Conservation (phyloP, 2,329 filamentous ascomycete species). For the Claviceps sp. region DNA sequence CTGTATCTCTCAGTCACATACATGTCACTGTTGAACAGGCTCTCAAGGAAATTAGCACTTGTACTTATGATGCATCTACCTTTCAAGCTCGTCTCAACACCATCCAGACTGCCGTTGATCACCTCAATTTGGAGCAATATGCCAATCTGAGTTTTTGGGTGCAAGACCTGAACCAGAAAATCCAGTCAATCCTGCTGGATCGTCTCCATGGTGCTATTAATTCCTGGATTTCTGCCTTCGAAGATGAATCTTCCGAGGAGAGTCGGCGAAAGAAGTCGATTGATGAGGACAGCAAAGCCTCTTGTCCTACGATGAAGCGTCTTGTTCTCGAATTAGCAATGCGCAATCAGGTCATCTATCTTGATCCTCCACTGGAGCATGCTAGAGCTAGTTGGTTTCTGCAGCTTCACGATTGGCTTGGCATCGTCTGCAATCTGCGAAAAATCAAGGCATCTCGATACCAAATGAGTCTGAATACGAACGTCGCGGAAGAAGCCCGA, state of each 20-base stretch:
- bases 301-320: slow-evolving; percentile 53
- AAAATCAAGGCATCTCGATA: slow-evolving; percentile 94
- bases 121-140: slow-evolving; percentile 91
- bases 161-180: slow-evolving; percentile 67
- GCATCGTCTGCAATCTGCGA: slow-evolving; percentile 78
- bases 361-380: slow-evolving; percentile 85
- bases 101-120: slow-evolving; percentile 87
- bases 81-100: slow-evolving; percentile 72
- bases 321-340: slow-evolving; percentile 89
- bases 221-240: slow-evolving; percentile 78
- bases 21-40: slow-evolving; percentile 73
- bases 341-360: slow-evolving; percentile 93
- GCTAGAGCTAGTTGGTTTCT: slow-evolving; percentile 87
- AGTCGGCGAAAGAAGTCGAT: slow-evolving; percentile 37
- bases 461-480: slow-evolving; percentile 68
- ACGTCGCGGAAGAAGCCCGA: slow-evolving; percentile 49
- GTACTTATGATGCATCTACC: slow-evolving; percentile 64
- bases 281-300: slow-evolving; percentile 32
- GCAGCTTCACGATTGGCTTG: slow-evolving; percentile 87
- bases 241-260: slow-evolving; percentile 43
- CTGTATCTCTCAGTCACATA: slow-evolving; percentile 62
- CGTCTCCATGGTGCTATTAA: slow-evolving; percentile 75
- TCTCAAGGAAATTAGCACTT: slow-evolving; percentile 68
- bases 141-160: slow-evolving; percentile 91
- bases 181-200: slow-evolving; percentile 66